These are phyloP conservation scores for Durusdinium trenchii DNA, from an alignment of 73 alveolate species.

Conservation along the genomic window DNA sequence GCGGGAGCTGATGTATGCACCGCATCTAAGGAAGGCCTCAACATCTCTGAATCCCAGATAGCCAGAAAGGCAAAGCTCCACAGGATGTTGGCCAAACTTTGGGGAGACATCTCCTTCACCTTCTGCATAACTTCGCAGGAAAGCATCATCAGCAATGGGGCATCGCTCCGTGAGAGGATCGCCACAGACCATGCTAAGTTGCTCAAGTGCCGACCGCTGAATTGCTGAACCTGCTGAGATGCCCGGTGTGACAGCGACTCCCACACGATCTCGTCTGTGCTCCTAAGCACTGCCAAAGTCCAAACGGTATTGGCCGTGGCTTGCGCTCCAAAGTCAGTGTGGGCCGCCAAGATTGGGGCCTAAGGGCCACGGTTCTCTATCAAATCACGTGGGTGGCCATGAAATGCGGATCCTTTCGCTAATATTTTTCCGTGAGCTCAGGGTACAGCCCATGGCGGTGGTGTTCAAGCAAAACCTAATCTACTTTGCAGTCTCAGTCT, in stretches of 20 bases:
- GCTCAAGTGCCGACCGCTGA: slow-evolving; percentile 18
- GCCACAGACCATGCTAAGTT: slow-evolving; percentile 32
- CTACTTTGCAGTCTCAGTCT: too few species aligned
- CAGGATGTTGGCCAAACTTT: slow-evolving; percentile 49
- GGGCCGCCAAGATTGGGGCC: neutral
- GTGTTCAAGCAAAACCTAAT: too few species aligned
- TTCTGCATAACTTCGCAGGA: neutral
- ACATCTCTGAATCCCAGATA: slow-evolving; percentile 10
- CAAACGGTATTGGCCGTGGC: slow-evolving; percentile 51
- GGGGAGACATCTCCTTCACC: slow-evolving; percentile 32
- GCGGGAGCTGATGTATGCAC: neutral
- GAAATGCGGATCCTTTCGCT: too few species aligned
- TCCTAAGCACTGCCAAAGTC: slow-evolving; percentile 8
- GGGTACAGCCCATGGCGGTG: too few species aligned
- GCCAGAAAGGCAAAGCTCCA: slow-evolving; percentile 64
- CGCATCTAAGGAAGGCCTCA: slow-evolving; percentile 27
- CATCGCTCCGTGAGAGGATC: neutral
- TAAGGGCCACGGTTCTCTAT: too few species aligned
- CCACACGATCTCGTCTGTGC: slow-evolving; percentile 6
- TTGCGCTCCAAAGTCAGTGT: neutral
- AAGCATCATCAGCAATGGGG: neutral
- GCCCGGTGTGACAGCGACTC: neutral
- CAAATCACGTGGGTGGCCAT: too few species aligned
- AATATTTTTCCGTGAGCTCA: too few species aligned
- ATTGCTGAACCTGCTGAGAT: neutral